Evolutionary conservation across 129 eudicot genomes (phyloP).

Genomic region (Apium graveolens): DNA sequence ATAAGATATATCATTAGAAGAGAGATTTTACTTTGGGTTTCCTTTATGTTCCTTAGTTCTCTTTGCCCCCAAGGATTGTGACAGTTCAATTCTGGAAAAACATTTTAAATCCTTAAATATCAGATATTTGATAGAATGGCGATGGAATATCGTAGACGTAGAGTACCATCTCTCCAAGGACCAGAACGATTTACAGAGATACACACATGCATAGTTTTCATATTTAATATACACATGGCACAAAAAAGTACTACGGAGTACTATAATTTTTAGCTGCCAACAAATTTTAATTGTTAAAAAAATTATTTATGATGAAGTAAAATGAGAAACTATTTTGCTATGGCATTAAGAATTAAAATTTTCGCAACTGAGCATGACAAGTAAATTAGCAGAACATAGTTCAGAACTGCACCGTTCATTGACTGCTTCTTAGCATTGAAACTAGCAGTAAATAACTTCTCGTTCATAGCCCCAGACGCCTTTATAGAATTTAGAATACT

Average conservation of each 20-base stretch:
- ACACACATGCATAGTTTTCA: neutral
- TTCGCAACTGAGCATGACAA: too few relatives aligned
- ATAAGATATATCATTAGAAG: neutral
- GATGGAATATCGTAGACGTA: neutral
- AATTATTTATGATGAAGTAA: neutral
- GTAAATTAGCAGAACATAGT: neutral
- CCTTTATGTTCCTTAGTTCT: neutral
- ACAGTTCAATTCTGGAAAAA: neutral
- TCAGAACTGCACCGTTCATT: slow-evolving; percentile 39
- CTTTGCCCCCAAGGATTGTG: neutral
- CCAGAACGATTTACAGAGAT: too few relatives aligned
- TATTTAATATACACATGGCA: neutral
- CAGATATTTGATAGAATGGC: neutral
- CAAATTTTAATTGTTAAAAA: neutral
- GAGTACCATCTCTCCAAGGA: too few relatives aligned
- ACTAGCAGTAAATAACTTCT: slow-evolving; percentile 61
- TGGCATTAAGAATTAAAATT: neutral
- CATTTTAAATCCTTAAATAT: neutral
- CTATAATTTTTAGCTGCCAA: neutral
- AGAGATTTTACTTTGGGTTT: neutral
- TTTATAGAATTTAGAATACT: slow-evolving; percentile 60
- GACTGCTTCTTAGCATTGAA: slow-evolving; percentile 72
- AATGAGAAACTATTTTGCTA: neutral
- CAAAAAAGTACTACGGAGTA: too few relatives aligned
- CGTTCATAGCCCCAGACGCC: slow-evolving; percentile 54